phyloP scores from a whole-genome alignment of 2,329 filamentous ascomycete species.

The Nemania abortiva region DNA sequence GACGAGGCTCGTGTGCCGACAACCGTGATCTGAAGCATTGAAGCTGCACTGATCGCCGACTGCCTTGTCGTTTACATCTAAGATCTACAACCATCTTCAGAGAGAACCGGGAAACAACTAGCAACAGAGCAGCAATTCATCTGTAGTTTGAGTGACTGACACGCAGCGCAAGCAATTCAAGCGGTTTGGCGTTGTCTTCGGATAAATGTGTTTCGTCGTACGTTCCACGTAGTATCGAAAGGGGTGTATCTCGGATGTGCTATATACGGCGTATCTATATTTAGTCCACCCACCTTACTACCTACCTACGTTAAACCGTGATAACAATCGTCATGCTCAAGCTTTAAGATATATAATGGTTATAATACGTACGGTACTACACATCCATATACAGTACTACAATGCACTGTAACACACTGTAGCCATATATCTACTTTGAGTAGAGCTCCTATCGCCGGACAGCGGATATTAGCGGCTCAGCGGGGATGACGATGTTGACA shows the following conservation, averaged over 20 bases:
- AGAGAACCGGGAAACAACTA: neutral
- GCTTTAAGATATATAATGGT: too few relatives aligned
- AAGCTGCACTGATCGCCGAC: constrained; percentile 29
- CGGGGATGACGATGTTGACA: neutral
- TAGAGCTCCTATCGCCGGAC: neutral
- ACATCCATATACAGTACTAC: neutral
- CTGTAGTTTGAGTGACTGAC: neutral
- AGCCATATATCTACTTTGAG: neutral
- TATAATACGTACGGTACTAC: too few relatives aligned
- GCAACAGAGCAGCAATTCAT: neutral
- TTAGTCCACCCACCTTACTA: neutral
- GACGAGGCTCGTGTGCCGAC: constrained; percentile 40
- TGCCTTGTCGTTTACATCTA: constrained; percentile 14
- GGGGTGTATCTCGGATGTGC: neutral
- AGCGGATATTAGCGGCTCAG: neutral
- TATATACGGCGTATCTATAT: neutral
- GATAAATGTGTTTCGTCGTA: neutral
- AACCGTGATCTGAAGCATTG: constrained; percentile 42
- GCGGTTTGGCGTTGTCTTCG: neutral
- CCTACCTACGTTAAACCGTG: too few relatives aligned
- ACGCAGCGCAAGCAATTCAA: neutral
- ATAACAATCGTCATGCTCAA: too few relatives aligned
- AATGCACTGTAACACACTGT: neutral
- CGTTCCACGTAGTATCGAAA: neutral
- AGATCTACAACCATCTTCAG: neutral